phyloP scores from a whole-genome alignment of 805 yeast species.

The Candida michaelii region DNA sequence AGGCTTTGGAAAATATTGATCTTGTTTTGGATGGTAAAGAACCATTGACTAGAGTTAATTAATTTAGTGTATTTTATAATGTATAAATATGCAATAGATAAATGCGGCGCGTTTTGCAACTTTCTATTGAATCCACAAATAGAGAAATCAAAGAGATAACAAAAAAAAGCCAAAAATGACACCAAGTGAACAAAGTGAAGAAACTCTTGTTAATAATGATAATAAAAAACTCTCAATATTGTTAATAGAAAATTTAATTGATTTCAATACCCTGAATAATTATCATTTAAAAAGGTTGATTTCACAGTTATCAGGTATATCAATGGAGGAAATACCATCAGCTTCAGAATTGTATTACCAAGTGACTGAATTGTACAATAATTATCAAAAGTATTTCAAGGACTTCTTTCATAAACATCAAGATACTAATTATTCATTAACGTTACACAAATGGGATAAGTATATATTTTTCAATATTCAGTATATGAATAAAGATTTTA shows the following conservation, averaged over 20 bases:
- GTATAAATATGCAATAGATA: not conserved
- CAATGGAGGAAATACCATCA: conserved; percentile 16
- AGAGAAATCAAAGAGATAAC: not conserved
- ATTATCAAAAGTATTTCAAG: conserved; percentile 21
- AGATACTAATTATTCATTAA: conserved; percentile 17
- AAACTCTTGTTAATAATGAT: not conserved
- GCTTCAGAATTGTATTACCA: conserved; percentile 17
- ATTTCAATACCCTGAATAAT: conserved; percentile 19
- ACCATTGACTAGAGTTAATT: conserved; percentile 14
- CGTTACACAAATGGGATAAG: conserved; percentile 23
- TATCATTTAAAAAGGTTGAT: conserved; percentile 18
- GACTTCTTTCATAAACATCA: conserved; percentile 14
- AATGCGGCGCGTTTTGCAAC: conserved; percentile 2
- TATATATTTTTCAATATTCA: conserved; percentile 20
- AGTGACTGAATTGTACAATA: conserved; percentile 20
- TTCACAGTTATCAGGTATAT: conserved; percentile 8
- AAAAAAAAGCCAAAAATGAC: not conserved
- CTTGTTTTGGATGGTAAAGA: conserved; percentile 26
- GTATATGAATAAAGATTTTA: conserved; percentile 19
- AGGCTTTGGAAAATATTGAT: conserved; percentile 57
- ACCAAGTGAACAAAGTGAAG: not conserved
- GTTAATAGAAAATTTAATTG: conserved; percentile 22
- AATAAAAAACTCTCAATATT: conserved; percentile 56
- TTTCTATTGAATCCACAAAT: not conserved
- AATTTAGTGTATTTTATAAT: not conserved